These are phyloP conservation scores for Leccinum truebloodii DNA, from an alignment of 768 basidiomycete species.

Conservation along the genomic window DNA sequence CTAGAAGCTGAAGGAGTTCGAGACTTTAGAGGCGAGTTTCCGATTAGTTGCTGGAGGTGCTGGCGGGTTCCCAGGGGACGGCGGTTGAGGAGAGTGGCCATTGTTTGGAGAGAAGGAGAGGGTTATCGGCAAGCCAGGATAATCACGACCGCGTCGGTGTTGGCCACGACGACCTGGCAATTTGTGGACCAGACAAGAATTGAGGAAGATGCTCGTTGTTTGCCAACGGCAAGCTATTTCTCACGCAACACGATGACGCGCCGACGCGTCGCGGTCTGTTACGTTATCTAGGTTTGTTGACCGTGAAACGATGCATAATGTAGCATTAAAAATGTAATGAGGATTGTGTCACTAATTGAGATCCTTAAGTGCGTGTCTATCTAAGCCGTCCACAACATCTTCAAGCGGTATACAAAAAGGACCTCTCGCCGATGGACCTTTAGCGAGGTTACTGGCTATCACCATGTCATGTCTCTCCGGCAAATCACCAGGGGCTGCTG, in stretches of 20 bases:
- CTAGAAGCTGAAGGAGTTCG: conserved; percentile 34
- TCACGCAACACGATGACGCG: conserved; percentile 29
- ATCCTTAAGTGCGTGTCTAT: conserved; percentile 27
- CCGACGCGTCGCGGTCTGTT: conserved; percentile 21
- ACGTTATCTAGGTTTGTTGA: not conserved
- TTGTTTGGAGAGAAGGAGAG: conserved; percentile 16
- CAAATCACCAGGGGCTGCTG: not conserved
- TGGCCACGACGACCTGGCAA: conserved; percentile 1
- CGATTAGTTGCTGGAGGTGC: conserved; percentile 37
- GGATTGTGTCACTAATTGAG: conserved; percentile 22
- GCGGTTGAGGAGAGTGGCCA: conserved; percentile 48
- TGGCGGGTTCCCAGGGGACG: conserved; percentile 49
- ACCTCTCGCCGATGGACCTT: not conserved
- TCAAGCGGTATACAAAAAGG: conserved; percentile 16
- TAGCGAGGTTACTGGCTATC: conserved; percentile 1
- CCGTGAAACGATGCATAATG: conserved; percentile 3
- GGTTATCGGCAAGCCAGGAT: conserved; percentile 7
- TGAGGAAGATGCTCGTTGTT: conserved; percentile 9
- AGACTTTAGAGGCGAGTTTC: conserved; percentile 38
- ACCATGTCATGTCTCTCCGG: conserved; percentile 9
- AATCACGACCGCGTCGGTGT: conserved; percentile 1
- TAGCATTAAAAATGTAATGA: conserved; percentile 5
- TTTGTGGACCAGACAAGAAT: not conserved
- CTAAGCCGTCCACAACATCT: conserved; percentile 13
- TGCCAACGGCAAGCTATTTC: conserved; percentile 14